Evolutionary conservation across 192 early-diverging fungal species (phyloP).

Genomic region (Linnemannia elongata): DNA sequence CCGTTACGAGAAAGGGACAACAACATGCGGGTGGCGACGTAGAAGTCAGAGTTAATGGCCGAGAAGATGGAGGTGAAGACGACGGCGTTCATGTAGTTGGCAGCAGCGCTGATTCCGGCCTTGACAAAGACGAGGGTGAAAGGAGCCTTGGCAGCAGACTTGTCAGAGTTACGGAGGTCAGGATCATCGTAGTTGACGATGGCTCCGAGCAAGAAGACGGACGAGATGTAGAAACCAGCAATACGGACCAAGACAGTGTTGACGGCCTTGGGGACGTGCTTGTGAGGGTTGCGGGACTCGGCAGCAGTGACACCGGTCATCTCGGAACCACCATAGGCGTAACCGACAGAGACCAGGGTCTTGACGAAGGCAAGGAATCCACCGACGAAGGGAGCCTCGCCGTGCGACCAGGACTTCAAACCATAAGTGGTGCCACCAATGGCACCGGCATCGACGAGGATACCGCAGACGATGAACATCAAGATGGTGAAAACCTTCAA

Average conservation of each 20-base stretch:
- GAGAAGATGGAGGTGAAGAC: conserved; percentile 76
- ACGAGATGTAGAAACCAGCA: conserved; percentile 73
- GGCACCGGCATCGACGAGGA: conserved; percentile 79
- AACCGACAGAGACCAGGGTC: conserved; percentile 82
- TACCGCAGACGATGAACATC: conserved; percentile 86
- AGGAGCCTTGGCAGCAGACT: conserved; percentile 72
- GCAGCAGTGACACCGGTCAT: conserved; percentile 92
- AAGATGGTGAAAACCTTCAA: conserved; percentile 78
- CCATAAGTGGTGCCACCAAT: conserved; percentile 72
- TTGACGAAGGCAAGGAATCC: conserved; percentile 72
- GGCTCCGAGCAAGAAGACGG: conserved; percentile 78
- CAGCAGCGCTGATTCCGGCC: conserved; percentile 73
- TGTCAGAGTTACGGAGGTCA: conserved; percentile 58
- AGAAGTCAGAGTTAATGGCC: conserved; percentile 90
- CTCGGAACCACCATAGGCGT: conserved; percentile 91
- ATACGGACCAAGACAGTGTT: conserved; percentile 83
- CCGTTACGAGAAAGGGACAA: conserved; percentile 81
- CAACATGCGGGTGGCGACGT: conserved; percentile 86
- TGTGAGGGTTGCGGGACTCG: conserved; percentile 82
- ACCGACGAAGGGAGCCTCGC: conserved; percentile 74
- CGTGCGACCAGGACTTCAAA: conserved; percentile 70
- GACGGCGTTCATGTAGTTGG: conserved; percentile 81
- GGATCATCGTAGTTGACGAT: conserved; percentile 73
- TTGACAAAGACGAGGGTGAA: conserved; percentile 77
- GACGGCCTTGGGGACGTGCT: conserved; percentile 79